phyloP scores from a whole-genome alignment of 2,329 filamentous ascomycete species.

The Penicillium aurantiogriseum region DNA sequence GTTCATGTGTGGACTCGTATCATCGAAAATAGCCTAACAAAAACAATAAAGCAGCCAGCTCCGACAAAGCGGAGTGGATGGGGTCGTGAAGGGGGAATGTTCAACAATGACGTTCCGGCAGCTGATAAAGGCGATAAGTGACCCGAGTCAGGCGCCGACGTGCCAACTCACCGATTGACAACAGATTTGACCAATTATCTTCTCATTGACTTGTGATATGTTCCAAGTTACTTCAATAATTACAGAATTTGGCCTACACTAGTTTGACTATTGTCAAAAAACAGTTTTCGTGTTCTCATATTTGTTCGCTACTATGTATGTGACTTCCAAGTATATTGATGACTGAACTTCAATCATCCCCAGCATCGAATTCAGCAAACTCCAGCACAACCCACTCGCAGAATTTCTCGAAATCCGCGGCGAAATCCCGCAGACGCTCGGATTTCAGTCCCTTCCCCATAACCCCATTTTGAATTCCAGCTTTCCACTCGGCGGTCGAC shows the following conservation, averaged over 20 bases:
- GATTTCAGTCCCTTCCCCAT: conserved; percentile 70
- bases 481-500: conserved; percentile 65
- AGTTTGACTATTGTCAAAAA: not conserved
- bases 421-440: conserved; percentile 72
- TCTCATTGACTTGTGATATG: not conserved
- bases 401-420: conserved; percentile 79
- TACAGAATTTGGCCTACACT: not conserved
- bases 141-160: conserved; percentile 23
- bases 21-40: conserved; percentile 29
- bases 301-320: not conserved
- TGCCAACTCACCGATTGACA: conserved; percentile 7
- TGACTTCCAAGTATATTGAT: too few species aligned
- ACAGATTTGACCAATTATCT: not conserved
- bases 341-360: conserved; percentile 39
- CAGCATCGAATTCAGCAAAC: conserved; percentile 55
- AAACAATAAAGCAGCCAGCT: conserved; percentile 4
- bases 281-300: not conserved
- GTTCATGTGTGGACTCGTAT: conserved; percentile 24
- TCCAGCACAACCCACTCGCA: conserved; percentile 86
- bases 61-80: conserved; percentile 6
- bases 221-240: not conserved
- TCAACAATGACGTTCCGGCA: conserved; percentile 33
- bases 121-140: conserved; percentile 26
- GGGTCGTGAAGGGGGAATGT: conserved; percentile 12
- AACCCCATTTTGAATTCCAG: conserved; percentile 70